Percentiles rank a stretch among this genome's conserved stretches.
phyloP scores from a whole-genome alignment of 2,329 filamentous ascomycete species.

The Arthrobotrys megalospora region DNA sequence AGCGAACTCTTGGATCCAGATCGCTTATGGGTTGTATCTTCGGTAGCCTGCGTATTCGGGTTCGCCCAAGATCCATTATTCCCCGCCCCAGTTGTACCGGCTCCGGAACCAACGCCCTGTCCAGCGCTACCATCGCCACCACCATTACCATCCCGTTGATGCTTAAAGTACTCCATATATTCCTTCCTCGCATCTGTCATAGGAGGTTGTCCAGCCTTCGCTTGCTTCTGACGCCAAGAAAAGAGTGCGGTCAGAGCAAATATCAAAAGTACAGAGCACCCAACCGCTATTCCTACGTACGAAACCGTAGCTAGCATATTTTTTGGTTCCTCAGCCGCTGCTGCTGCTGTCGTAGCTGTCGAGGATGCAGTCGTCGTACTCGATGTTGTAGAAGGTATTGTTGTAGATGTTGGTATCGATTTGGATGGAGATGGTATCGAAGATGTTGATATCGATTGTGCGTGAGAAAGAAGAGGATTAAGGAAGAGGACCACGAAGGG shows the following conservation, averaged over 20 bases:
- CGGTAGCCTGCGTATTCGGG: conserved; percentile 7
- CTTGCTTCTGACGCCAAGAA: conserved; percentile 32
- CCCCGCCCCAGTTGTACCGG: background rate
- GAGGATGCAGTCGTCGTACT: conserved; percentile 2
- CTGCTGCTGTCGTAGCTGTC: background rate
- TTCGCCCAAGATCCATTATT: conserved; percentile 38
- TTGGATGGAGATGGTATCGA: conserved; percentile 2
- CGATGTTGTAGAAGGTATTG: conserved; percentile 22
- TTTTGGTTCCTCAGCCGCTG: conserved; percentile 16
- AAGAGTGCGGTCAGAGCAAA: conserved; percentile 35
- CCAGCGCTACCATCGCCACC: background rate
- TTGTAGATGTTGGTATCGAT: conserved; percentile 23
- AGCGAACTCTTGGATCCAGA: conserved; percentile 32
- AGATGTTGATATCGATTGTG: conserved; percentile 30
- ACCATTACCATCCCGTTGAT: conserved; percentile 4
- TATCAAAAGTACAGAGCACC: conserved; percentile 37
- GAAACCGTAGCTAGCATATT: conserved; percentile 54
- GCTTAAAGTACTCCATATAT: conserved; percentile 35
- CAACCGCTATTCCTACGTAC: conserved; percentile 48
- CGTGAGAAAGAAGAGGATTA: conserved; percentile 26
- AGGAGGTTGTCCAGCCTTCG: conserved; percentile 9
- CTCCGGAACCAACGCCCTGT: background rate
- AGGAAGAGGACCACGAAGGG: conserved; percentile 47
- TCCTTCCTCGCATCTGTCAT: conserved; percentile 43
- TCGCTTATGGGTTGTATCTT: conserved; percentile 13